Base-by-base conservation (phyloP, 345 rosid species). In the Citrus cavaleriei region DNA sequence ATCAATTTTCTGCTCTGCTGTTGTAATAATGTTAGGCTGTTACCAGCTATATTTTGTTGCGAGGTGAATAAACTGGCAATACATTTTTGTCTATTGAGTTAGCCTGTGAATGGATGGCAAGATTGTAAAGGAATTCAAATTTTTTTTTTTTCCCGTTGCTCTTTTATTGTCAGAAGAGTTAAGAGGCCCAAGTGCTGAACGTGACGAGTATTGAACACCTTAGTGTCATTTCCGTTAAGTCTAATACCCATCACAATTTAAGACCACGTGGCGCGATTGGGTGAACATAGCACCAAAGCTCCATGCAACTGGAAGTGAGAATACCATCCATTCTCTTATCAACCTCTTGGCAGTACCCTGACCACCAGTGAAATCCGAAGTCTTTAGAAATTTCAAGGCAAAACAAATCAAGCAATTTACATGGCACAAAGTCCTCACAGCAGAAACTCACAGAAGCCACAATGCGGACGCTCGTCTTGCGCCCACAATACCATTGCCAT, bases 401-500 rank as follows among this genome's bases (percentile, higher is more conserved):
- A 9, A 46, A 18, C 32, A 19, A 2, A 32, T 27, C 46, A n/a
- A 21, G 1, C 24, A 10, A 12, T 75, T 76, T 64, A 35, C 77
- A 77, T 78, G 86, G 83, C 77, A 73, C 61, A 28, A 38, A 61
- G 21, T 21, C 70, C 37, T 72, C 70, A 25, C 83, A 74, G 7
- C 42, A 34, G 7, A 58, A 59, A 4, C 82, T 42, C 10, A 57
- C 46, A 32, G 51, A 3, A 46, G 2, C 58, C 67, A 86, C 72
- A 79, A 88, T 88, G 91, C 80, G 64, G 71, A 74, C 85, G 76
- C 83, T 85, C 77, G 14, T 35, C 82, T 19, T 73, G 5, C 77
- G 81, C 37, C 78, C 81, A 10, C 79, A 81, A 24, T 75, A 14
- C 75, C 85, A 25, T 72, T 68, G 28, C 54, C 74, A 28, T 85